These are phyloP conservation scores for Pseudogymnoascus sp. DNA, from an alignment of 2,329 filamentous ascomycete species.

Conservation along the genomic window DNA sequence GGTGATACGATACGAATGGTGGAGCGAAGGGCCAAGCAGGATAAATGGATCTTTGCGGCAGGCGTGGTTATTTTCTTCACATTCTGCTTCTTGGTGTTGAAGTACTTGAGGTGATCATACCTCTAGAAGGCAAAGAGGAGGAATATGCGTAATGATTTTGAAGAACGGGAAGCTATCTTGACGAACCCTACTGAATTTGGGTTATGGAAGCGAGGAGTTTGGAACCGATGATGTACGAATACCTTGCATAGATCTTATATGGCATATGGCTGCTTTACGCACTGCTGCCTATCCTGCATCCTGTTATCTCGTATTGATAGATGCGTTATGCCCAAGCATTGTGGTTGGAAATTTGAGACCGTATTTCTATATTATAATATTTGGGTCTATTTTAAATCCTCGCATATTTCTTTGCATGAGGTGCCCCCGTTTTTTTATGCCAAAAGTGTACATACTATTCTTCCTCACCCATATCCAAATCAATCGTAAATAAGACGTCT, in stretches of 20 bases:
- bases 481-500: constrained; percentile 69
- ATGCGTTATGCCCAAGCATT: background rate
- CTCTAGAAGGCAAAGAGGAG: background rate
- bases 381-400: background rate
- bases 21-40: constrained; percentile 81
- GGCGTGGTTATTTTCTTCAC: constrained; percentile 80
- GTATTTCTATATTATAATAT: background rate
- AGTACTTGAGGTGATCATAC: constrained; percentile 60
- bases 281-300: background rate
- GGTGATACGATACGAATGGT: constrained; percentile 97
- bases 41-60: constrained; percentile 96
- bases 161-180: background rate
- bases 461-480: constrained; percentile 27
- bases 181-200: background rate
- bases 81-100: constrained; percentile 88
- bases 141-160: background rate
- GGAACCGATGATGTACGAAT: constrained; percentile 4
- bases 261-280: background rate
- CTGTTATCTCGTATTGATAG: background rate
- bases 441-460: background rate
- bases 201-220: constrained; percentile 1
- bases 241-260: background rate
- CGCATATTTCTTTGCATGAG: background rate
- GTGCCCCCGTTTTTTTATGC: background rate
- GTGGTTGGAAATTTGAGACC: too few species aligned